phyloP scores from a whole-genome alignment of 257 asterid genomes.

The Vinca minor region DNA sequence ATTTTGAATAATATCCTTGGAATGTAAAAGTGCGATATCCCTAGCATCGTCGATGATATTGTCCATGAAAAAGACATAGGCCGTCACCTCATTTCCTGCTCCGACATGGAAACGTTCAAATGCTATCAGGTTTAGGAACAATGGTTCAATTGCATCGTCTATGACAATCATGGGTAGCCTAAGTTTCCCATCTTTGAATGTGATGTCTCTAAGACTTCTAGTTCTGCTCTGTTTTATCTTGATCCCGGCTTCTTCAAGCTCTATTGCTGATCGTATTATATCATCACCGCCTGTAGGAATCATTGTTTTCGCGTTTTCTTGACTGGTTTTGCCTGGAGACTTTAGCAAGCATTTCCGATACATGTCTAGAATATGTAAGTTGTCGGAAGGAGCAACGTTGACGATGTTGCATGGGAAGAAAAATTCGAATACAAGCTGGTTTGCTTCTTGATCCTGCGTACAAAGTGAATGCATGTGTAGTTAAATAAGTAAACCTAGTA shows the following conservation, averaged over 20 bases:
- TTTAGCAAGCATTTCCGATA: constrained; percentile 20
- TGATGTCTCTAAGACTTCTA: constrained; percentile 39
- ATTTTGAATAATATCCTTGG: constrained; percentile 36
- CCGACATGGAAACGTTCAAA: no score
- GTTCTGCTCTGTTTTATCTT: constrained; percentile 23
- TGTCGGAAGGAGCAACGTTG: not conserved
- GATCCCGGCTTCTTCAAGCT: constrained; percentile 48
- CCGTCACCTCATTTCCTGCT: no score
- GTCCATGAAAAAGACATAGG: no score
- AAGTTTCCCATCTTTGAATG: constrained; percentile 30
- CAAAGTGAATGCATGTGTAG: not conserved
- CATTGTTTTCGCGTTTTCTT: no score
- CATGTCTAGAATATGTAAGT: constrained; percentile 31
- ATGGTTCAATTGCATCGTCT: no score
- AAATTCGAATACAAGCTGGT: constrained; percentile 14
- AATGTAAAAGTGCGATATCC: constrained; percentile 44
- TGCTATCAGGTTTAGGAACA: no score
- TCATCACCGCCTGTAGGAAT: constrained; percentile 15
- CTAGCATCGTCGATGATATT: no score
- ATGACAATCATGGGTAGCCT: no score
- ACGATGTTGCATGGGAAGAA: no score
- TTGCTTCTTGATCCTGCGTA: constrained; percentile 1
- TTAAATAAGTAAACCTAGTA: no score
- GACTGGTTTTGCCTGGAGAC: constrained; percentile 6
- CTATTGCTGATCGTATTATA: constrained; percentile 45